Conservation (phyloP, 192 early-diverging fungal species). For the Coemansia sp. region DNA sequence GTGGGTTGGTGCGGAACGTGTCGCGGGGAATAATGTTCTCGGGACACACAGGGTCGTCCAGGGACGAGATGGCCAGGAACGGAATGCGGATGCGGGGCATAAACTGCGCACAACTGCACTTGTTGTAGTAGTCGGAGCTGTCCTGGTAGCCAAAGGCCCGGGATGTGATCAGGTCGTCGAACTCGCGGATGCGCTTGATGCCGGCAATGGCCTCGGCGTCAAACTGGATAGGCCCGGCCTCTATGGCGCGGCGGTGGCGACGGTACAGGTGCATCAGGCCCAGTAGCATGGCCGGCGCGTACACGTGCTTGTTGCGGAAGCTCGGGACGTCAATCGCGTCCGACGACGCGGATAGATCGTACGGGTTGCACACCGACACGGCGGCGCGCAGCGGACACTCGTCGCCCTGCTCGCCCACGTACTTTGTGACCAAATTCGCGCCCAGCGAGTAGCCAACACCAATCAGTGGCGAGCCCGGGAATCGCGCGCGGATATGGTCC, state of each 20-base stretch:
- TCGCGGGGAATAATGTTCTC: slow-evolving; percentile 64
- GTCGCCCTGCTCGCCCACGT: slow-evolving; percentile 76
- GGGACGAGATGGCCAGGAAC: slow-evolving; percentile 74
- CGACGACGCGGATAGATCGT: slow-evolving; percentile 62
- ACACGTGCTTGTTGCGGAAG: slow-evolving; percentile 54
- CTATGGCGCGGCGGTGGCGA: slow-evolving; percentile 49
- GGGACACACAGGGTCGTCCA: slow-evolving; percentile 88
- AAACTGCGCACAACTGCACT: slow-evolving; percentile 59
- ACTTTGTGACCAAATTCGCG: slow-evolving; percentile 88
- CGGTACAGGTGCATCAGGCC: slow-evolving; percentile 54
- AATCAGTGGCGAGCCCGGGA: slow-evolving; percentile 64
- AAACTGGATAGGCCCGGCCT: slow-evolving; percentile 43
- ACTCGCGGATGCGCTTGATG: slow-evolving; percentile 66
- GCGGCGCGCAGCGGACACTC: slow-evolving; percentile 70
- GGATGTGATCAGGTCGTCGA: slow-evolving; percentile 77
- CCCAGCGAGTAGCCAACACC: slow-evolving; percentile 90
- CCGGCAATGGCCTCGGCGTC: slow-evolving; percentile 54
- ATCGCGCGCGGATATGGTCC: slow-evolving; percentile 43
- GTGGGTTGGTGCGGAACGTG: slow-evolving; percentile 71
- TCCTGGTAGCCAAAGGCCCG: slow-evolving; percentile 72
- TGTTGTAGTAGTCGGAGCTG: slow-evolving; percentile 75
- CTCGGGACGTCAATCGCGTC: slow-evolving; percentile 53
- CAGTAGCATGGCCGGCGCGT: slow-evolving; percentile 57
- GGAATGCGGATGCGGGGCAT: slow-evolving; percentile 69
- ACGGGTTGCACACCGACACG: slow-evolving; percentile 83